phyloP scores from a whole-genome alignment of 1,284 basidiomycete species.

The Uromyces viciae-fabae region DNA sequence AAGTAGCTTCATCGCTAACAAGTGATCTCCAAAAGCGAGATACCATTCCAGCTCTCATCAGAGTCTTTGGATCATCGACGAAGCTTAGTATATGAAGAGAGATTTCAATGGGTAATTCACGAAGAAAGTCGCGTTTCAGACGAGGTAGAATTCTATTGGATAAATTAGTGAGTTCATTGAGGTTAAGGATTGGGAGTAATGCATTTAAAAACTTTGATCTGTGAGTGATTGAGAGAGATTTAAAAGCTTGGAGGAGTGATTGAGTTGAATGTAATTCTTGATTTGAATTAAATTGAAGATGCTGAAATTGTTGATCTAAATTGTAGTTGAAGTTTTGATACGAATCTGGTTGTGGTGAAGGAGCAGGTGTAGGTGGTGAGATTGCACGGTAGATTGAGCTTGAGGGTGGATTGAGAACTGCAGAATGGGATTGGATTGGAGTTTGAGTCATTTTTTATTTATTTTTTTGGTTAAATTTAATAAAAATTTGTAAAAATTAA shows the following conservation, averaged over 20 bases:
- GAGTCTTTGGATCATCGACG: constrained; percentile 73
- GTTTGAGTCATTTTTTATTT: background rate
- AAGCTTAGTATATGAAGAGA: constrained; percentile 74
- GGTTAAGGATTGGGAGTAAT: constrained; percentile 66
- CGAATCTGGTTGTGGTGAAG: constrained; percentile 44
- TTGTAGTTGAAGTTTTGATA: constrained; percentile 13
- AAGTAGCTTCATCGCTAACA: constrained; percentile 75
- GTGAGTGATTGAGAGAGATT: constrained; percentile 55
- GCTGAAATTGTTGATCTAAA: background rate
- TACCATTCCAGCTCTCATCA: constrained; percentile 70
- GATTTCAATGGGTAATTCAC: constrained; percentile 77
- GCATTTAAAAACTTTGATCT: constrained; percentile 65
- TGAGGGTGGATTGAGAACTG: background rate
- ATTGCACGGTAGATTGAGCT: constrained; percentile 23
- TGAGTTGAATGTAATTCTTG: constrained; percentile 50
- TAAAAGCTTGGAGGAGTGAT: constrained; percentile 50
- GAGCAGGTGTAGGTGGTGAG: constrained; percentile 46
- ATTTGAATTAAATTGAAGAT: constrained; percentile 42
- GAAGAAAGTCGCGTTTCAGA: constrained; percentile 80
- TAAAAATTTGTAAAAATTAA: too few species aligned
- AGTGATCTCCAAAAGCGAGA: constrained; percentile 73
- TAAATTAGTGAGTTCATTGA: constrained; percentile 74
- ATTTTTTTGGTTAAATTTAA: too few species aligned
- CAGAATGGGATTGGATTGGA: background rate
- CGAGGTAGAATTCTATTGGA: constrained; percentile 70